These are phyloP conservation scores for Solanum raphanifolium DNA, from an alignment of 257 asterid species.

Conservation along the genomic window DNA sequence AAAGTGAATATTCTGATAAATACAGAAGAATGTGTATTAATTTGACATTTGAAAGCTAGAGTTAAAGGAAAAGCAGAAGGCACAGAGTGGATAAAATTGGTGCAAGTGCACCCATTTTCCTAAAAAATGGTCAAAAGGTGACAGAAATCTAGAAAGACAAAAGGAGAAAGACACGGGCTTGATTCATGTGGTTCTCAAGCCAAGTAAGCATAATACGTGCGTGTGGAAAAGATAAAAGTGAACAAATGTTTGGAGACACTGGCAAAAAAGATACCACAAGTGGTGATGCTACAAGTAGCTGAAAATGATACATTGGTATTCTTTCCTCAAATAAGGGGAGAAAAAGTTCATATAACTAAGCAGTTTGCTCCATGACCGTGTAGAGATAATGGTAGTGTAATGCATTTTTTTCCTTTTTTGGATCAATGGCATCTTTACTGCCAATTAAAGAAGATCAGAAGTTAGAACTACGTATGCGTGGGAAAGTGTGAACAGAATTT, in stretches of 20 bases:
- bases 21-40: background rate
- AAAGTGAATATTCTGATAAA: background rate
- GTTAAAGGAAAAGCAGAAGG: background rate
- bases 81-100: background rate
- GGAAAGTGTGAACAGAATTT: background rate
- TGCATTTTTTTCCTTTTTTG: background rate
- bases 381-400: background rate
- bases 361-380: background rate
- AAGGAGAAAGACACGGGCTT: background rate
- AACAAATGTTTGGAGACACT: background rate
- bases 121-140: background rate
- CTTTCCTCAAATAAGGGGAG: background rate
- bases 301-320: background rate
- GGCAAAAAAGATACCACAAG: background rate
- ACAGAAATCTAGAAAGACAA: background rate
- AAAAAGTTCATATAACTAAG: background rate
- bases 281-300: background rate
- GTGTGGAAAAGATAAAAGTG: background rate
- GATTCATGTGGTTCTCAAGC: background rate
- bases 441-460: background rate
- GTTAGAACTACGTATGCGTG: background rate
- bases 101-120: background rate
- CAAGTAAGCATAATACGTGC: background rate
- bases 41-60: background rate
- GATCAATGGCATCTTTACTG: background rate